Conservation (phyloP, 2,329 filamentous ascomycete genomes). For the Colletotrichum sp. region DNA sequence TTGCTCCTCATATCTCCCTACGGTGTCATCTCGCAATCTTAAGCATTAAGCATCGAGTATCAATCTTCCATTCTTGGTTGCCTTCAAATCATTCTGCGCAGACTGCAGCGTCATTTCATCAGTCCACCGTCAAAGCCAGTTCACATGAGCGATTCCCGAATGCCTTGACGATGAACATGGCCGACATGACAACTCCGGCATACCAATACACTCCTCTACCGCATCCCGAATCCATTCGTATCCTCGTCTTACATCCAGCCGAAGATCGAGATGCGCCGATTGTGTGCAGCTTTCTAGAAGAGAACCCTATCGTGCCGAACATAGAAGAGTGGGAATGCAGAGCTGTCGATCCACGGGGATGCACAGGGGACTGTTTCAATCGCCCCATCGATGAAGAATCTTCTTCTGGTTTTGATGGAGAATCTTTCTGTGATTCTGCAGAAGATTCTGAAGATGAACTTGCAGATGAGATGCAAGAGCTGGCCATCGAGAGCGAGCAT, state of each 20-base stretch:
- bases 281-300: neutral
- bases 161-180: neutral
- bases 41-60: too few species aligned
- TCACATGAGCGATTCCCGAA: too few species aligned
- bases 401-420: neutral
- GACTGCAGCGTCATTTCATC: too few species aligned
- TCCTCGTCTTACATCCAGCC: neutral
- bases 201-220: neutral
- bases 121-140: too few species aligned
- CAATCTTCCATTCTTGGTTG: too few species aligned
- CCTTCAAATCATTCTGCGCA: too few species aligned
- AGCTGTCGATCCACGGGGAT: neutral
- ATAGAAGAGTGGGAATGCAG: neutral
- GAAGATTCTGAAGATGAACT: fast-evolving
- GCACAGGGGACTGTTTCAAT: neutral
- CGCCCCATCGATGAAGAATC: neutral
- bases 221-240: neutral
- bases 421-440: neutral
- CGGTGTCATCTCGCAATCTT: too few species aligned
- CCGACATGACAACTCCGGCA: fast-evolving
- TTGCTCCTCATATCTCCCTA: too few species aligned
- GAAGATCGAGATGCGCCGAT: neutral
- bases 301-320: fast-evolving
- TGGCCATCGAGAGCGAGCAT: fast-evolving
- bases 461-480: neutral